These are phyloP conservation scores for Neopestalotiopsis sp. DNA, from an alignment of 2,329 filamentous ascomycete genomes.

Conservation along the genomic window DNA sequence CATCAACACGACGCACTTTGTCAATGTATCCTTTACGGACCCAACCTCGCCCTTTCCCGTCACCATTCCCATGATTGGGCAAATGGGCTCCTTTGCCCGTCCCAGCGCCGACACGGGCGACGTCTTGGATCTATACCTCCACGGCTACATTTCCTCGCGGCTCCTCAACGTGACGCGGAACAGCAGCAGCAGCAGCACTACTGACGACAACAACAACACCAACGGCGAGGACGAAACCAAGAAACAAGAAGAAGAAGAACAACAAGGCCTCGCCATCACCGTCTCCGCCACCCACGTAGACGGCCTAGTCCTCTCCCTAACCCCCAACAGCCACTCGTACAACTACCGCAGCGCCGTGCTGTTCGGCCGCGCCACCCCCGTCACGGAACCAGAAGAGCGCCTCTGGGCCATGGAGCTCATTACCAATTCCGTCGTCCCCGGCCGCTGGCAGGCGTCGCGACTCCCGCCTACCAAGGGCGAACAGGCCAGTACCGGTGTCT, in stretches of 20 bases:
- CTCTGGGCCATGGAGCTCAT: conserved; percentile 80
- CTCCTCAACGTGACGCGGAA: conserved; percentile 70
- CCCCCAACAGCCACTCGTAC: conserved; percentile 81
- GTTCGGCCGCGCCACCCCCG: conserved; percentile 74
- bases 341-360: conserved; percentile 85
- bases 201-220: neutral
- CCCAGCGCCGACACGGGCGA: conserved; percentile 67
- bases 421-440: conserved; percentile 74
- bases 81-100: conserved; percentile 74
- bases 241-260: conserved; percentile 33
- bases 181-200: neutral
- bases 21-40: conserved; percentile 80
- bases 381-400: conserved; percentile 73
- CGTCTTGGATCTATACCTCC: conserved; percentile 78
- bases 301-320: conserved; percentile 79
- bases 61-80: conserved; percentile 84
- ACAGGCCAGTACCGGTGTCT: conserved; percentile 75
- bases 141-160: conserved; percentile 82
- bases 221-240: conserved; percentile 21
- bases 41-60: conserved; percentile 73
- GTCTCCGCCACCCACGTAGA: conserved; percentile 78
- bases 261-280: conserved; percentile 65
- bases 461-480: conserved; percentile 75
- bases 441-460: conserved; percentile 72
- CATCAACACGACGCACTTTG: conserved; percentile 74